Percentiles rank a stretch among this genome's conserved stretches.
phyloP scores from a whole-genome alignment of 257 asterid species.

The Linderniella brevidens region DNA sequence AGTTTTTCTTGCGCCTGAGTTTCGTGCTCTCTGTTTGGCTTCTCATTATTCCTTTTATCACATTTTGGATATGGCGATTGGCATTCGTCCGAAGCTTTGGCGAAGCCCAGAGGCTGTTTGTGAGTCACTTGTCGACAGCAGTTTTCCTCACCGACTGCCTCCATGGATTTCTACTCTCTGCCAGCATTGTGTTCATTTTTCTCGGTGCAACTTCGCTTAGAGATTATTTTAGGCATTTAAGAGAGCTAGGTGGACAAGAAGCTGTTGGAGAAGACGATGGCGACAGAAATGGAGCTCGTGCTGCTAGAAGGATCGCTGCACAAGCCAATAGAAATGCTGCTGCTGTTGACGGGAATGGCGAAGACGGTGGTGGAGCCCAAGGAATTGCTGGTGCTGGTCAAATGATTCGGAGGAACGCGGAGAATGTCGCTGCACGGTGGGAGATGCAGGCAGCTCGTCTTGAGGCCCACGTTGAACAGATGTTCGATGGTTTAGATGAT shows the following conservation, averaged over 20 bases:
- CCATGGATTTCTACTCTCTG: conserved; percentile 94
- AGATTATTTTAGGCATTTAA: conserved; percentile 83
- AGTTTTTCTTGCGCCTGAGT: conserved; percentile 79
- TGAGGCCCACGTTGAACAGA: conserved; percentile 97
- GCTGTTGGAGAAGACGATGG: conserved; percentile 89
- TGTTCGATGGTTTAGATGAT: conserved; percentile 98
- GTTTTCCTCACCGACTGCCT: conserved; percentile 84
- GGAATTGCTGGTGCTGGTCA: conserved; percentile 92
- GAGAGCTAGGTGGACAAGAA: conserved; percentile 94
- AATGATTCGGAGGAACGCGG: conserved; percentile 80
- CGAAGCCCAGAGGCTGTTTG: conserved; percentile 76
- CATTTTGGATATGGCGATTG: conserved; percentile 98
- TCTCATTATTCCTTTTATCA: conserved; percentile 82
- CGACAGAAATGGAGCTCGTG: conserved; percentile 91
- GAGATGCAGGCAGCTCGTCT: conserved; percentile 98
- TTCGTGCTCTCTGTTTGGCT: conserved; percentile 97
- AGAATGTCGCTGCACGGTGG: conserved; percentile 90
- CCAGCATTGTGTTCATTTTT: conserved; percentile 88
- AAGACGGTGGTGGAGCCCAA: conserved; percentile 73
- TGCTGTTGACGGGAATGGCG: conserved; percentile 67
- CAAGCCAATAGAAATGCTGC: conserved; percentile 60
- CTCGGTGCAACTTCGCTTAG: conserved; percentile 98
- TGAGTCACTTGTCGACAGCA: conserved; percentile 79
- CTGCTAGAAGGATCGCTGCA: conserved; percentile 66
- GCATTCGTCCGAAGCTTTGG: conserved; percentile 84